Evolutionary conservation across 108 stramenopile genomes (phyloP).

Genomic region (Cyclostephanos tholiformis): DNA sequence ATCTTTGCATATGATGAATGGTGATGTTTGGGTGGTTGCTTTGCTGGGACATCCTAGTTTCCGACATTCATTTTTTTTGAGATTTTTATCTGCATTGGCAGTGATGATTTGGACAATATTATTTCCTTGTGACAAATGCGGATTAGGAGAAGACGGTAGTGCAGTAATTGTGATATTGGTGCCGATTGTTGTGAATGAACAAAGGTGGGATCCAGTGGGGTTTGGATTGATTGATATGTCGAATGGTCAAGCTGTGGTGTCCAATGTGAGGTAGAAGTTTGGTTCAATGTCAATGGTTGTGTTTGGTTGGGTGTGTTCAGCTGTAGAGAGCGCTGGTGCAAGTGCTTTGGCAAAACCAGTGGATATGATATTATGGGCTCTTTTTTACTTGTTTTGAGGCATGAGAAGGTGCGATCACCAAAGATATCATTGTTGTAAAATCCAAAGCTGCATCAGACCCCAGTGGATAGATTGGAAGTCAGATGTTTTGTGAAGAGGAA

Average conservation of each 20-base stretch:
- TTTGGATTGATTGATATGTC: background rate
- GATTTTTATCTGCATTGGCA: no score
- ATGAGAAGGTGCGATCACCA: background rate
- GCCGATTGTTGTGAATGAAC: background rate
- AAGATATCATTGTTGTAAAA: background rate
- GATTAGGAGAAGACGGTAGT: background rate
- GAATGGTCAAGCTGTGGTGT: background rate
- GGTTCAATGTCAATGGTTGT: background rate
- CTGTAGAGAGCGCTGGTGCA: background rate
- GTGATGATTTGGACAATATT: no score
- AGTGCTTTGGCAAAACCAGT: background rate
- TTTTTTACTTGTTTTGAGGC: background rate
- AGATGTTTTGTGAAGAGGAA: background rate
- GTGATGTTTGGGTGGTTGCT: no score
- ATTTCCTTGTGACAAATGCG: no score
- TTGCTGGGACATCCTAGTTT: no score
- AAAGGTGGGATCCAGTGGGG: background rate
- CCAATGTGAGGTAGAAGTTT: background rate
- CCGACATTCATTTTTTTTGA: no score
- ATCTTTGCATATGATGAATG: no score
- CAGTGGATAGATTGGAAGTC: background rate
- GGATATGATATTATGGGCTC: background rate
- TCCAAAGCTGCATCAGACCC: background rate
- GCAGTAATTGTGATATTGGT: background rate
- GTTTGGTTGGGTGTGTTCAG: background rate